Evolutionary conservation across 192 early-diverging fungal species (phyloP).

Genomic region (Linnemannia hyalina): DNA sequence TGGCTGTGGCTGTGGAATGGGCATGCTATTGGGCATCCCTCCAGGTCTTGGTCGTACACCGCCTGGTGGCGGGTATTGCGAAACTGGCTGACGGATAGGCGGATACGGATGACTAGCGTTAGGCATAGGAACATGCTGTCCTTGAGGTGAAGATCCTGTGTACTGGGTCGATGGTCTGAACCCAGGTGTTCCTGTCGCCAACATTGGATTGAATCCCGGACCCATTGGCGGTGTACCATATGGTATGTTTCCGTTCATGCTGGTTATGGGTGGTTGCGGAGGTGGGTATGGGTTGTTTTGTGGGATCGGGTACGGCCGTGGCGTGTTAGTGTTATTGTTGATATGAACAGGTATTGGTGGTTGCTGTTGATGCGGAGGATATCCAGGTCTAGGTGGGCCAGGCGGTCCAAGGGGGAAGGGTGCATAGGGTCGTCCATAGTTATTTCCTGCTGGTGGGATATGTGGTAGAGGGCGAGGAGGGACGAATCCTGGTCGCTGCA

Average conservation of each 20-base stretch:
- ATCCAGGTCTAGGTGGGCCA: background rate
- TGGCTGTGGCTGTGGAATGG: conserved; percentile 29
- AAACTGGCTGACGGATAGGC: background rate
- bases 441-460: conserved; percentile 35
- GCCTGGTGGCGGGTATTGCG: conserved; percentile 27
- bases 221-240: conserved; percentile 7
- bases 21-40: conserved; percentile 22
- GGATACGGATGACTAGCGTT: background rate
- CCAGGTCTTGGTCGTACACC: background rate
- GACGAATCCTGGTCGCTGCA: conserved; percentile 31
- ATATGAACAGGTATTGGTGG: background rate
- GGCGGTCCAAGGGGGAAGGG: background rate
- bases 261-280: background rate
- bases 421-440: conserved; percentile 7
- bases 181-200: conserved; percentile 19
- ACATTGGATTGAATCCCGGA: conserved; percentile 29
- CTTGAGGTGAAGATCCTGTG: conserved; percentile 11
- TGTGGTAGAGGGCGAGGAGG: conserved; percentile 20
- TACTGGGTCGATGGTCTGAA: conserved; percentile 41
- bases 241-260: background rate
- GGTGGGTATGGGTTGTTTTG: conserved; percentile 6
- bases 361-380: background rate
- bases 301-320: background rate
- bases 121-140: background rate
- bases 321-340: too few relatives aligned